Evolutionary conservation across 176 grass and related monocot genomes (phyloP), one percentile per base, ranked within the genome.

Genomic region (Chloris gayana): DNA sequence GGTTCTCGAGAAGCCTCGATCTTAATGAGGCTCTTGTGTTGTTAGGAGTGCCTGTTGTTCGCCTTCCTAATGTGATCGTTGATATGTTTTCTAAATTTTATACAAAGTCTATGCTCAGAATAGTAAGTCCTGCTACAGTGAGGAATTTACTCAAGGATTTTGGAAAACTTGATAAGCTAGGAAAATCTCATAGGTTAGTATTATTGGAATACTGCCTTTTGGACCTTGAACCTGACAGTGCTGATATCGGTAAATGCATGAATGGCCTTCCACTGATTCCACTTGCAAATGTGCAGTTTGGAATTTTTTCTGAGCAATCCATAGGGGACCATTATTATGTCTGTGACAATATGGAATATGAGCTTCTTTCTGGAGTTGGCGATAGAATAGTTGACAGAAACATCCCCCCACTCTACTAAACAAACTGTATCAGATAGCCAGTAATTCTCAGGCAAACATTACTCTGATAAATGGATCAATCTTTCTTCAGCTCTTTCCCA

Each of bases 191-290:
- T 49, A 94, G 90, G 78, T 69, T 98, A 72, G 79, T 89, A 75
- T 82, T 98, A 70, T 85, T 98, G 73, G 95, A 94, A 74, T 98
- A 98, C 70, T 98, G 89, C 65, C 84, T 98, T 35, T 81, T 41
- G 78, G 89, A 94, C 87, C 78, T 94, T 84, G 80, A 94, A 85
- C 78, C 92, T 84, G 80, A 91, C 44, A 85, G 51, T 70, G 53
- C 68, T 77, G 83, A 89, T 88, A 77, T 92, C 50, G 88, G 85
- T 56, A 88, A 94, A 86, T 74, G 76, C 84, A 87, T 84, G 93
- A 92, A 61, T 73, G 92, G 89, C 38, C 87, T 98, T 64, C 81
- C 89, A 73, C 80, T 98, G 77, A 80, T 98, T 79, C 95, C 95
- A 66, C 79, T 98, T 69, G 95, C 89, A 92, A 94, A 94, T 89